phyloP scores from a whole-genome alignment of 768 basidiomycete genomes.

The Bullera alba region DNA sequence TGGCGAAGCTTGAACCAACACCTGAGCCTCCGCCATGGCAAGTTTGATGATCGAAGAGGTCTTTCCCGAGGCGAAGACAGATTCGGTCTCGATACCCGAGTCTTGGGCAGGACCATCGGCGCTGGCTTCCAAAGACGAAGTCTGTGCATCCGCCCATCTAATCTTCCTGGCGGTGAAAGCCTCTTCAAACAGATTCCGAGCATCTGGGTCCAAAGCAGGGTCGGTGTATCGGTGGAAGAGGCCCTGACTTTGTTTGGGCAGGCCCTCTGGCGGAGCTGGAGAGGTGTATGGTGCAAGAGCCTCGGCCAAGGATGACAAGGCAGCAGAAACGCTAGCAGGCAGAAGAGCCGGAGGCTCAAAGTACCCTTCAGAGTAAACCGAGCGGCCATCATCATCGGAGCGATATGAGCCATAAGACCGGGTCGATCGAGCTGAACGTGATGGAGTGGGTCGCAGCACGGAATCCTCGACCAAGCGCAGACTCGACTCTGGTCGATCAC shows the following conservation, averaged over 20 bases:
- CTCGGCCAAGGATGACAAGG: slow-evolving; percentile 23
- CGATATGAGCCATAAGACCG: no score
- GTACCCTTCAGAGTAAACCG: slow-evolving; percentile 1
- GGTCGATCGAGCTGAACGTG: no score
- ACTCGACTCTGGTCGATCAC: slow-evolving; percentile 12
- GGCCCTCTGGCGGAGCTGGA: background rate
- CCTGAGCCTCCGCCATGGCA: background rate
- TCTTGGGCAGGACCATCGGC: background rate
- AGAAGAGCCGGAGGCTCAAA: slow-evolving; percentile 16
- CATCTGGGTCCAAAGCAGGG: slow-evolving; percentile 3
- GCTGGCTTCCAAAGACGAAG: background rate
- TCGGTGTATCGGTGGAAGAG: slow-evolving; percentile 1
- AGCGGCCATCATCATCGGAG: slow-evolving; percentile 8
- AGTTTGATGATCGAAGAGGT: background rate
- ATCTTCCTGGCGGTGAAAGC: background rate
- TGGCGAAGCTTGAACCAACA: background rate
- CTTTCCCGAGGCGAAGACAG: background rate
- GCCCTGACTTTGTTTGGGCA: background rate
- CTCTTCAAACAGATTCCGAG: background rate
- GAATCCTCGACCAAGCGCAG: background rate
- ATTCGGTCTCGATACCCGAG: background rate
- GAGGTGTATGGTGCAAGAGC: slow-evolving; percentile 23
- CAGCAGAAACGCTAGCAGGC: slow-evolving; percentile 28
- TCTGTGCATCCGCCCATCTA: background rate
- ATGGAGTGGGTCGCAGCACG: no score